phyloP scores from a whole-genome alignment of 805 yeast genomes.

The Candida loeiensis region DNA sequence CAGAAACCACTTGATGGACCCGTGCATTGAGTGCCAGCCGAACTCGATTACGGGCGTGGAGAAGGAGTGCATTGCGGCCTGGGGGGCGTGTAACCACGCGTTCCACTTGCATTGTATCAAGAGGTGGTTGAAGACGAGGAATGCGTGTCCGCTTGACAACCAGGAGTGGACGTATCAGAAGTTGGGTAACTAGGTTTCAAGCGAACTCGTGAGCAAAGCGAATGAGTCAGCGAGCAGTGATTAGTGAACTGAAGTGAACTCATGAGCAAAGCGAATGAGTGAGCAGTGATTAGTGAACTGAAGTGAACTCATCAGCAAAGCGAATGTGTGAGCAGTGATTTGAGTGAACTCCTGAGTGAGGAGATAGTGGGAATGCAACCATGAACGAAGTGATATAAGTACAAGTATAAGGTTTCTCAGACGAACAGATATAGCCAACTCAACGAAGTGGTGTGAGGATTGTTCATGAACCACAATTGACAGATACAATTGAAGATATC shows the following conservation, averaged over 20 bases:
- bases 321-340: background rate
- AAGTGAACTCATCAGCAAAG: background rate
- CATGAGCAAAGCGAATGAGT: background rate
- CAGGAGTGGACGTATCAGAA: slow-evolving; percentile 76
- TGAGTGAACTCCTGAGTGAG: background rate
- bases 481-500: no score
- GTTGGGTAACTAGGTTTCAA: slow-evolving; percentile 53
- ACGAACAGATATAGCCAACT: no score
- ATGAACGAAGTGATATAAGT: no score
- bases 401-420: no score
- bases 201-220: background rate
- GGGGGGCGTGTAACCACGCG: slow-evolving; percentile 98
- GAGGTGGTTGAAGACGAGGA: slow-evolving; percentile 91
- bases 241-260: background rate
- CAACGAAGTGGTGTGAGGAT: no score
- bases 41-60: slow-evolving; percentile 57
- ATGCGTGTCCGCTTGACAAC: slow-evolving; percentile 94
- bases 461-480: no score
- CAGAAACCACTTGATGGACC: slow-evolving; percentile 97
- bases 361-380: no score
- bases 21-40: slow-evolving; percentile 95
- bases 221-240: background rate
- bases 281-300: background rate
- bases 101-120: slow-evolving; percentile 96
- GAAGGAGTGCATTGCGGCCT: slow-evolving; percentile 88